Percentiles rank a stretch among this genome's conserved stretches.
These are phyloP conservation scores for Amylostereum areolatum DNA, from an alignment of 1,284 basidiomycete species.

Conservation along the genomic window DNA sequence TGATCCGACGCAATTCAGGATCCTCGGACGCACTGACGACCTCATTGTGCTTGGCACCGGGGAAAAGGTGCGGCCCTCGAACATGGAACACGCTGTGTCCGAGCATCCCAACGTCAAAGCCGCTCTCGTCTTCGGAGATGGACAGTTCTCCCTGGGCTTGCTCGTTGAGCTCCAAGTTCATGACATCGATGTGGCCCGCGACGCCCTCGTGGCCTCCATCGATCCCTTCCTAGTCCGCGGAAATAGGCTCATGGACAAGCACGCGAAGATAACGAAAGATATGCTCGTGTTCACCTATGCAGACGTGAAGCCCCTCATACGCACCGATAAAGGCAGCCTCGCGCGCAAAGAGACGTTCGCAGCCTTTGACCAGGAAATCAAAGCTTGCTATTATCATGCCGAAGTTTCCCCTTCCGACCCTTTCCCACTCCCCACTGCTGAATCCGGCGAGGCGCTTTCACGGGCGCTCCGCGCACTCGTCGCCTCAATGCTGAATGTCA, in stretches of 20 bases:
- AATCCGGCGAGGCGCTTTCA: slow-evolving; percentile 1
- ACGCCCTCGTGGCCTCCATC: slow-evolving; percentile 2
- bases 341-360: slow-evolving; percentile 23
- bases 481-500: slow-evolving; percentile 6
- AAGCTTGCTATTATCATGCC: slow-evolving; percentile 7
- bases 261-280: slow-evolving; percentile 26
- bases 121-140: slow-evolving; percentile 30
- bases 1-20: slow-evolving; percentile 15
- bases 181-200: slow-evolving; percentile 1
- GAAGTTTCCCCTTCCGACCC: slow-evolving; percentile 3
- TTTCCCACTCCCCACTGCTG: slow-evolving; percentile 1
- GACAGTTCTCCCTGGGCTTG: slow-evolving; percentile 26
- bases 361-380: slow-evolving; percentile 26
- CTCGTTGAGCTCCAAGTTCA: slow-evolving; percentile 23
- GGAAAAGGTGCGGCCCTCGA: slow-evolving; percentile 28
- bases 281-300: slow-evolving; percentile 26
- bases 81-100: slow-evolving; percentile 23
- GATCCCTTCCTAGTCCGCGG: slow-evolving; percentile 24
- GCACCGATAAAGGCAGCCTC: slow-evolving; percentile 29
- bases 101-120: slow-evolving; percentile 29
- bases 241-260: slow-evolving; percentile 27
- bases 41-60: slow-evolving; percentile 31
- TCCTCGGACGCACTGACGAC: slow-evolving; percentile 30
- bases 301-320: slow-evolving; percentile 18
- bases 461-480: slow-evolving; percentile 3